Evolutionary conservation across 2,329 filamentous ascomycete species (phyloP).

Genomic region (Fusarium nelsonii): DNA sequence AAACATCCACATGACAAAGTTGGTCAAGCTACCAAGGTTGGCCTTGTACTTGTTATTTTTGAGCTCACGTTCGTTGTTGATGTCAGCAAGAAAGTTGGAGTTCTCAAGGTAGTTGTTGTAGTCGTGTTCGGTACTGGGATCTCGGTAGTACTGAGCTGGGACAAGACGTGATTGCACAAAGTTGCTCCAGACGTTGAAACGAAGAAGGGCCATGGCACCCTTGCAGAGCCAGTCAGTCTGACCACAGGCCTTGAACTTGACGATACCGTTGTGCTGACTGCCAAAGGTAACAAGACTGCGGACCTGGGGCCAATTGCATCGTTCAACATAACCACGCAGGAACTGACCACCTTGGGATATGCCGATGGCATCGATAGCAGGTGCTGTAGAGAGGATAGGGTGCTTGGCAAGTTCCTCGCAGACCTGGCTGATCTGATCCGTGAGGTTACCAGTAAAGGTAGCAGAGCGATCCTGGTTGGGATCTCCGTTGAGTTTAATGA

Average conservation of each 20-base stretch:
- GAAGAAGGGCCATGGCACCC: conserved; percentile 81
- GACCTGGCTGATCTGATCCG: conserved; percentile 78
- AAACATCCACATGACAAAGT: conserved; percentile 92
- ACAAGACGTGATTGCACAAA: conserved; percentile 85
- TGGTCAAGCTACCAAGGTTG: conserved; percentile 76
- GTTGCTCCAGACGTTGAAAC: conserved; percentile 81
- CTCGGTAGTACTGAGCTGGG: conserved; percentile 94
- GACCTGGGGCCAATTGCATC: conserved; percentile 82
- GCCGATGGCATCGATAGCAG: conserved; percentile 88
- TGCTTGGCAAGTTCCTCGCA: conserved; percentile 82
- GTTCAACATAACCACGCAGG: conserved; percentile 88
- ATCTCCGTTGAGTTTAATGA: conserved; percentile 77
- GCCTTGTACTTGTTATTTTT: conserved; percentile 82
- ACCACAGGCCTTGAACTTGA: conserved; percentile 81
- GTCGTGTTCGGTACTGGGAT: conserved; percentile 59
- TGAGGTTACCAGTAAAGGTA: conserved; percentile 93
- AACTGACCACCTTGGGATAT: conserved; percentile 98
- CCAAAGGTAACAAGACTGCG: conserved; percentile 88
- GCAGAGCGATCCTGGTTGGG: conserved; percentile 78
- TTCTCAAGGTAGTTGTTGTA: conserved; percentile 79
- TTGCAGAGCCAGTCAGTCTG: conserved; percentile 83
- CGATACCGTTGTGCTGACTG: conserved; percentile 92
- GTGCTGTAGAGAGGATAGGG: conserved; percentile 83
- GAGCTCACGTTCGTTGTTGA: conserved; percentile 87
- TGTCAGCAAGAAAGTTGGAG: conserved; percentile 92